Conservation (phyloP, 495 filamentous ascomycete species). For the Aspergillus incahuasiensis region DNA sequence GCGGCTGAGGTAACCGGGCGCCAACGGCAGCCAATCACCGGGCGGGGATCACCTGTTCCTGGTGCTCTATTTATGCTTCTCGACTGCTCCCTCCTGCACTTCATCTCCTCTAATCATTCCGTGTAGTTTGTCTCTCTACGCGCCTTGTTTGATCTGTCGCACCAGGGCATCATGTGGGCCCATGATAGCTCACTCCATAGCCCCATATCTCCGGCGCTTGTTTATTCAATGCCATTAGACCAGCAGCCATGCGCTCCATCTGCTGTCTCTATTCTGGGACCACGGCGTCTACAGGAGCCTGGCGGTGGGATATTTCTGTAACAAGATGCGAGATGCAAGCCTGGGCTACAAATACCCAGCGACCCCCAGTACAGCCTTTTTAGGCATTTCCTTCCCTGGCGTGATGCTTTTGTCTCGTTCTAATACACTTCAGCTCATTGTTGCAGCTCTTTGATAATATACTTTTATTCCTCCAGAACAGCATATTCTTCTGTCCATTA, state of each 20-base stretch:
- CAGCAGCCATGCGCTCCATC: constrained; percentile 18
- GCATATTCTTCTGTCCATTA: not conserved
- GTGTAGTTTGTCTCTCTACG: constrained; percentile 3
- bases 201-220: constrained; percentile 4
- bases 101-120: not conserved
- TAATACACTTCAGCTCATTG: not conserved
- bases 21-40: constrained; percentile 29
- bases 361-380: not conserved
- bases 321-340: constrained; percentile 12
- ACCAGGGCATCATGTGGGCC: not conserved
- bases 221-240: constrained; percentile 17
- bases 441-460: not conserved
- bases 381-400: not conserved
- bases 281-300: constrained; percentile 27
- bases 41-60: constrained; percentile 19
- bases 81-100: not conserved
- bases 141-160: constrained; percentile 1
- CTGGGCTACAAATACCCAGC: constrained; percentile 13
- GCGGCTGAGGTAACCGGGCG: constrained; percentile 28
- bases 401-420: not conserved
- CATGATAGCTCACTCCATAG: not conserved
- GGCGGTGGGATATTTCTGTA: constrained; percentile 9
- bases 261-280: constrained; percentile 24
- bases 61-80: constrained; percentile 1
- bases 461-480: not conserved